phyloP scores from a whole-genome alignment of 2,329 filamentous ascomycete species.

The Lasiodiplodia gonubiensis region DNA sequence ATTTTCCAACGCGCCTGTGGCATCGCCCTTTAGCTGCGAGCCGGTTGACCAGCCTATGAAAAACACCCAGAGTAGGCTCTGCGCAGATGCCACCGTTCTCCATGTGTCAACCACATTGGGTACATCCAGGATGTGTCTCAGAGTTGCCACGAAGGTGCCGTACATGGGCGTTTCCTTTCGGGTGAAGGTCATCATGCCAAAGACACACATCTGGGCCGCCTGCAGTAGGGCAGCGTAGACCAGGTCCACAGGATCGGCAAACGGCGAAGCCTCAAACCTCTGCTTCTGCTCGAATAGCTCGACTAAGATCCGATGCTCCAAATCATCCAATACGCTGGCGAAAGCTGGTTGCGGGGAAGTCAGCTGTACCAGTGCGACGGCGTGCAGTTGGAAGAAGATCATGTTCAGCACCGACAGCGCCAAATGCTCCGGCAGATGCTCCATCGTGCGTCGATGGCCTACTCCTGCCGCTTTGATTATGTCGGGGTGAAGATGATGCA shows the following conservation, averaged over 20 bases:
- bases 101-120: background rate
- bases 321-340: background rate
- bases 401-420: background rate
- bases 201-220: conserved; percentile 3
- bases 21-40: background rate
- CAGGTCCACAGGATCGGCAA: background rate
- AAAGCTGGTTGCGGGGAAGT: background rate
- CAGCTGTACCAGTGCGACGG: background rate
- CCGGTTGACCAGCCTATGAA: conserved; percentile 2
- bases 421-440: background rate
- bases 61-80: conserved; percentile 6
- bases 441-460: background rate
- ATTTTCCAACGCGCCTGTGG: background rate
- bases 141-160: background rate
- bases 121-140: background rate
- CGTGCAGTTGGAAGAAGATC: background rate
- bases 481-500: background rate
- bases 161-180: conserved; percentile 4
- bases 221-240: background rate
- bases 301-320: background rate
- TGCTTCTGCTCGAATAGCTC: background rate
- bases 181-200: background rate
- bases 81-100: background rate
- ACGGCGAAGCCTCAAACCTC: too few relatives aligned
- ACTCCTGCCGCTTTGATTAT: background rate